Evolutionary conservation across 768 basidiomycete genomes (phyloP).

Genomic region (Daedaleopsis nitida): DNA sequence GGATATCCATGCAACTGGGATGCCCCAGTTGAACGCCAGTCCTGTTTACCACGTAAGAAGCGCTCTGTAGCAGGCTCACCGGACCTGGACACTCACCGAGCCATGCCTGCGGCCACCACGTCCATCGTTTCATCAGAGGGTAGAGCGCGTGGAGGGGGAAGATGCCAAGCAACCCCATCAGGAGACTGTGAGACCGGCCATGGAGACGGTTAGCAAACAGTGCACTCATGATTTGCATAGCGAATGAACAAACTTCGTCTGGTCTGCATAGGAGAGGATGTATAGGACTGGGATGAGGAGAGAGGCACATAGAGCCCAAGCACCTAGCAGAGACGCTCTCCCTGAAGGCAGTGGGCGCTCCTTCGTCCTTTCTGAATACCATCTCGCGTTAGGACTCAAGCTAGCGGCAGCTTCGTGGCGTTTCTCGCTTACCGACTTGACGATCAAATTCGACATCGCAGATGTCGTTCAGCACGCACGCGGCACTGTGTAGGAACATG

Average conservation of each 20-base stretch:
- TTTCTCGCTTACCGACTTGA: constrained; percentile 34
- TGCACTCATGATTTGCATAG: no score
- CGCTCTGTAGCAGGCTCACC: neutral
- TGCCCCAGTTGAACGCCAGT: constrained; percentile 56
- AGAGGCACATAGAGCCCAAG: constrained; percentile 30
- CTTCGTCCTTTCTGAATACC: constrained; percentile 34
- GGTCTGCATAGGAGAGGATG: constrained; percentile 10
- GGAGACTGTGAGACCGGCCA: neutral
- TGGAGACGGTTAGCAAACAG: no score
- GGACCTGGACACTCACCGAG: constrained; percentile 36
- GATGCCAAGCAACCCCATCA: constrained; percentile 20
- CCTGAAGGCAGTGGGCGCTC: constrained; percentile 36
- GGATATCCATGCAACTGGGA: constrained; percentile 50
- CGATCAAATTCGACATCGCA: constrained; percentile 34
- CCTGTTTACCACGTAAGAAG: constrained; percentile 5
- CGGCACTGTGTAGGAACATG: constrained; percentile 26
- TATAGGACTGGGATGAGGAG: constrained; percentile 17
- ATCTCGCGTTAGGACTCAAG: neutral
- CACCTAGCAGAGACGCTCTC: constrained; percentile 33
- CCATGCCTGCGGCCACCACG: constrained; percentile 66
- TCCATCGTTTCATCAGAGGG: constrained; percentile 57
- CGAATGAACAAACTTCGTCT: constrained; percentile 3
- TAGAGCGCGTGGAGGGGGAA: constrained; percentile 34
- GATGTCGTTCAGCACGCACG: constrained; percentile 29
- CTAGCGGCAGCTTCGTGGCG: neutral